These are phyloP conservation scores for Ganoderma resinaceum DNA, from an alignment of 1,284 basidiomycete genomes.

Conservation along the genomic window DNA sequence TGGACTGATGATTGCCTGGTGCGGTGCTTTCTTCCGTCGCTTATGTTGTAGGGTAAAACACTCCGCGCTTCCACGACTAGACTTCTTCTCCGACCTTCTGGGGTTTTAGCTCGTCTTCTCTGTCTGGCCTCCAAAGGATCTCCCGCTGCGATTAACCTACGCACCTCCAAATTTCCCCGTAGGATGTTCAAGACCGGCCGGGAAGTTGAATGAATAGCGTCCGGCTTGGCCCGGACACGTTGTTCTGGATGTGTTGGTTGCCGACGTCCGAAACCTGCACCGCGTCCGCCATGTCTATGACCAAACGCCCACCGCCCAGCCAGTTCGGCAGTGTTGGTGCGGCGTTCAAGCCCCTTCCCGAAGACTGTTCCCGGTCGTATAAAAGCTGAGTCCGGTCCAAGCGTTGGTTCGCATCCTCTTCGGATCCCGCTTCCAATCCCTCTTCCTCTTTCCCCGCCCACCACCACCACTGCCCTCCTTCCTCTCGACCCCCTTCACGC, in stretches of 20 bases:
- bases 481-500: neutral
- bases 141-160: neutral
- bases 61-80: neutral
- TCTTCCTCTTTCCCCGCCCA: neutral
- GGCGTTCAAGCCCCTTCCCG: neutral
- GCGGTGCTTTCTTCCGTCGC: neutral
- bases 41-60: neutral
- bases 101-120: neutral
- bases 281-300: neutral
- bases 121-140: neutral
- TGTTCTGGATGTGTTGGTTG: neutral
- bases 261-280: neutral
- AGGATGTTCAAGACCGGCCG: neutral
- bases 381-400: neutral
- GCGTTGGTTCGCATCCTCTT: neutral
- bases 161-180: neutral
- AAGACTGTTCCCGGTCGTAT: neutral
- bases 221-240: neutral
- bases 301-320: slow-evolving; percentile 1
- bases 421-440: neutral
- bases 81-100: neutral
- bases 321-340: neutral
- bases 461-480: neutral
- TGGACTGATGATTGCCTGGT: neutral
- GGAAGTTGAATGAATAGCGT: neutral